Evolutionary conservation across 2,329 filamentous ascomycete genomes (phyloP), one percentile per base, ranked within the genome.

Genomic region (Venturia nashicola): DNA sequence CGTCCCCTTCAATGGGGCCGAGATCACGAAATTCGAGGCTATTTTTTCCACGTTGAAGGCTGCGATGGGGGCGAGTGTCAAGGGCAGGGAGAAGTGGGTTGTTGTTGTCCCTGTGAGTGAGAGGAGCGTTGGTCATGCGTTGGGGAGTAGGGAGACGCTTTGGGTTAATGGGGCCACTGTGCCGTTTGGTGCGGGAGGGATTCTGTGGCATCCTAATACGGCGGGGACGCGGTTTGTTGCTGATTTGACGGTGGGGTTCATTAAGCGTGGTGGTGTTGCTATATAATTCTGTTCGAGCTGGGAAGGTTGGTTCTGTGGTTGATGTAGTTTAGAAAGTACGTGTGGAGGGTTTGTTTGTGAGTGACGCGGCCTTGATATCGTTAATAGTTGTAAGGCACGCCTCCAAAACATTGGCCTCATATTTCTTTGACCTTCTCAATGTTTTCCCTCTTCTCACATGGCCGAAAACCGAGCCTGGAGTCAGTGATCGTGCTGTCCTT

Each of bases 161-260:
- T 65, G 63, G 63, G 44, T 64, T 7, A 64, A 64, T 61, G 62
- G 62, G n/a, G 54, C 32, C 5, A 51, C 16, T 36, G 59, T 62
- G 16, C 44, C 61, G 9, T 5, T 7, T 36, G 42, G 61, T 46
- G 44, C 61, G 11, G 44, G 44, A 14, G 61, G 61, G 8, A 11
- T 39, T 11, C 4, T 3, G 14, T 62, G 61, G 61, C 61, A 62
- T 62, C 61, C 61, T 27, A 62, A 62, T 23, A 39, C 61, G 2
- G 23, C 23, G 40, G 61, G 61, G 61, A 62, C 43, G 61, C 8
- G 39, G 32, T 42, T 39, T 18, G 61, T 62, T 8, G 40, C 61
- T 16, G 61, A 62, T 4, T 27, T 62, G 61, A 27, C 43, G 0
- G 39, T 43, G 32, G 59, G 14, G 14, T 16, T 7, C 0, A 57